Conservation (phyloP, 2,329 filamentous ascomycete genomes). For the Metarhizium rileyi region DNA sequence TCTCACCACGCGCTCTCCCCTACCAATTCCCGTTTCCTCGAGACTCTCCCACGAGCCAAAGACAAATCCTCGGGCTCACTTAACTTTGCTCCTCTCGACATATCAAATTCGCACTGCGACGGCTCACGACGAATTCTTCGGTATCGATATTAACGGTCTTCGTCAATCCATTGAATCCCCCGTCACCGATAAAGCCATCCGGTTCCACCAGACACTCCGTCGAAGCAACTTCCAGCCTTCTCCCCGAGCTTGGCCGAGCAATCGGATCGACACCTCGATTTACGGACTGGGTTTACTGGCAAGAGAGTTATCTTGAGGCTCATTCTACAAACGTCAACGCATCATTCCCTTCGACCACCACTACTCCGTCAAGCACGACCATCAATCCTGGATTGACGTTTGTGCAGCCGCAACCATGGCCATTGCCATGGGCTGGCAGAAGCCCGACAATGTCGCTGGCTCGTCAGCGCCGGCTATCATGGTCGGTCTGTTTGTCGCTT, state of each 20-base stretch:
- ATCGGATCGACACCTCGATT: background rate
- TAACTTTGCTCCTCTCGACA: background rate
- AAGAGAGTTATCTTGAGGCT: background rate
- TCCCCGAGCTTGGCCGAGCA: background rate
- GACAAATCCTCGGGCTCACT: background rate
- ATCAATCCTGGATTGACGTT: conserved; percentile 39
- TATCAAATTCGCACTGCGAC: background rate
- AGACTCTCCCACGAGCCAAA: background rate
- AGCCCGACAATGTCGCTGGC: conserved; percentile 66
- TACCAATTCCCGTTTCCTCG: background rate
- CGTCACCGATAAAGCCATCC: background rate
- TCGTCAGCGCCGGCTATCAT: conserved; percentile 63
- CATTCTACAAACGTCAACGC: background rate
- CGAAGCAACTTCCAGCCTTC: background rate
- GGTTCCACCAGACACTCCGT: background rate
- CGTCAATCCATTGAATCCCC: background rate
- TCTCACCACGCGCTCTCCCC: background rate
- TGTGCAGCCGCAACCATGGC: conserved; percentile 44
- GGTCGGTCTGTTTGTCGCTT: conserved; percentile 62
- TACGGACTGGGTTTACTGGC: background rate
- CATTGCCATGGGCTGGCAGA: conserved; percentile 61
- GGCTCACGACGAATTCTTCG: background rate
- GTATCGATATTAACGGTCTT: background rate
- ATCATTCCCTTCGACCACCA: background rate
- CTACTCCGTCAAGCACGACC: background rate